A percentile compares a stretch with the other conserved stretches of the same genome.
Conservation (phyloP, 805 yeast genomes). For the Lipomyces orientalis region DNA sequence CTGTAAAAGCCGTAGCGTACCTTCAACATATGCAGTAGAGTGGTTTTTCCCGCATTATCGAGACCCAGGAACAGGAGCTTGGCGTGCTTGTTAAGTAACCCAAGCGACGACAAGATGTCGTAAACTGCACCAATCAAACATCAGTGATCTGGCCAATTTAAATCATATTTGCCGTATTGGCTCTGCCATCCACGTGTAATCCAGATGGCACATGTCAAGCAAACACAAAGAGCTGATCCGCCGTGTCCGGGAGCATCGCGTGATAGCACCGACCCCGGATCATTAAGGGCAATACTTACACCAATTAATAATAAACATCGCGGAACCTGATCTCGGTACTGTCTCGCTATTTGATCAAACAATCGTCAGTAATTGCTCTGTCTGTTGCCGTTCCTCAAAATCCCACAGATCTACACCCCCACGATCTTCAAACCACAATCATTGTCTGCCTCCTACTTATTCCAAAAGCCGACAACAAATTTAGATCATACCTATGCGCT, state of each 20-base stretch:
- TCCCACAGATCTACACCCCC: background rate
- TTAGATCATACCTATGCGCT: background rate
- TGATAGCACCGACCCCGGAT: background rate
- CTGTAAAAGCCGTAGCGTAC: constrained; percentile 23
- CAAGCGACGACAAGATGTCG: constrained; percentile 77
- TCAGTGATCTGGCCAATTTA: background rate
- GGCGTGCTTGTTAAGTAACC: constrained; percentile 93
- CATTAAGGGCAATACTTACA: constrained; percentile 28
- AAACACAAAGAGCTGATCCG: background rate
- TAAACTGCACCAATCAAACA: constrained; percentile 53
- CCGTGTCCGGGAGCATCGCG: background rate
- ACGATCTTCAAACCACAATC: background rate
- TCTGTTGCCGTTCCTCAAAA: background rate
- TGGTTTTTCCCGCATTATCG: constrained; percentile 98
- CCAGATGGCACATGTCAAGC: background rate
- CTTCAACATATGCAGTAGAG: constrained; percentile 79
- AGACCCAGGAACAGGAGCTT: constrained; percentile 93
- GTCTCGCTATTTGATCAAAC: background rate
- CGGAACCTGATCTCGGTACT: background rate
- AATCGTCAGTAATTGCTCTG: background rate
- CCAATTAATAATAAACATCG: constrained; percentile 40
- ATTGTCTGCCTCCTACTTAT: background rate
- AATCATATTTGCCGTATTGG: background rate
- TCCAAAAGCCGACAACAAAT: background rate
- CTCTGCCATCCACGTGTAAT: background rate